Evolutionary conservation across 2,329 filamentous ascomycete species (phyloP).

Genomic region (Cylindrodendrum hubeiense): DNA sequence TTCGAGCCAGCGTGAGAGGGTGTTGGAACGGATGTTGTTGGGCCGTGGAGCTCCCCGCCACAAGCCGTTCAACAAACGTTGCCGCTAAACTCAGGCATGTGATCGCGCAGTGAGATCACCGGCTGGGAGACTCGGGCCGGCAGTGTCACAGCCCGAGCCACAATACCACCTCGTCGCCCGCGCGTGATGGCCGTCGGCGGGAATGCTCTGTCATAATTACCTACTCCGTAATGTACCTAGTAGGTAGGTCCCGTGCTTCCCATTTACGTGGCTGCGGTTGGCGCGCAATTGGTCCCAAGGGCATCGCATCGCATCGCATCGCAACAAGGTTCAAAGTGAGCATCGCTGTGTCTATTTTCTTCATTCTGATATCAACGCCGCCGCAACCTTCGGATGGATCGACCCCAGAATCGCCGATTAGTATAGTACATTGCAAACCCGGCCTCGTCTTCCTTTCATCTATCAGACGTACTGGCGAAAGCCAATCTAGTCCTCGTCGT

Average conservation of each 20-base stretch:
- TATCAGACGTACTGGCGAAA: not conserved
- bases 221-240: not conserved
- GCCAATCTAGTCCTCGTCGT: slow-evolving; percentile 65
- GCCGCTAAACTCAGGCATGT: slow-evolving; percentile 42
- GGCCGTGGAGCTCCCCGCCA: slow-evolving; percentile 40
- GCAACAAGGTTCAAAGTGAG: not conserved
- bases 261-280: not conserved
- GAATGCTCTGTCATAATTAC: not conserved
- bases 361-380: slow-evolving; percentile 23
- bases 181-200: not conserved
- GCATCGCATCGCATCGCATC: not conserved
- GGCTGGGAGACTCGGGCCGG: slow-evolving; percentile 12
- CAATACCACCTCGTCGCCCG: slow-evolving; percentile 16
- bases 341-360: slow-evolving; percentile 18
- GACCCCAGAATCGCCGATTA: slow-evolving; percentile 5
- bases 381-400: not conserved
- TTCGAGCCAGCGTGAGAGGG: slow-evolving; percentile 15
- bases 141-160: slow-evolving; percentile 10
- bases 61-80: slow-evolving; percentile 36
- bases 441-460: not conserved
- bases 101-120: slow-evolving; percentile 46
- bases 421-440: slow-evolving; percentile 9
- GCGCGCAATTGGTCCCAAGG: not conserved
- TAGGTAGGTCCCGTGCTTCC: not conserved
- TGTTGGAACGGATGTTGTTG: slow-evolving; percentile 37